These are phyloP conservation scores for Russula sp. DNA, from an alignment of 768 basidiomycete species.

Conservation along the genomic window DNA sequence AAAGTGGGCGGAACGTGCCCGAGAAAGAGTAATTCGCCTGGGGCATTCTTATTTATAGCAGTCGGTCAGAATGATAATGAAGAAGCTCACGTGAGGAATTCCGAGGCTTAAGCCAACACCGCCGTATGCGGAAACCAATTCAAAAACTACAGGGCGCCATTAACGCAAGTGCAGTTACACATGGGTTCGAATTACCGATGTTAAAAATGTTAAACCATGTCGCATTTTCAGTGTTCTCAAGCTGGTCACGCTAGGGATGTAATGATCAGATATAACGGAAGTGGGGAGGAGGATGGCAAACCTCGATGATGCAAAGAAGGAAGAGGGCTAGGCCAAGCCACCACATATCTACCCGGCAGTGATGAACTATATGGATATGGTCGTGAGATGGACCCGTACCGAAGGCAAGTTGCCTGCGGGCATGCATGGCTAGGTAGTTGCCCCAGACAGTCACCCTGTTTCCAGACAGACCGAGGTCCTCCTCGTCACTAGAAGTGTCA, in stretches of 20 bases:
- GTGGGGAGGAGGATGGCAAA: conserved; percentile 30
- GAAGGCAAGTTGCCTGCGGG: conserved; percentile 84
- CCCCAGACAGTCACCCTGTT: conserved; percentile 63
- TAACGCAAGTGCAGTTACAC: not conserved
- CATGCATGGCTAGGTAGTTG: conserved; percentile 74
- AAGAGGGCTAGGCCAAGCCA: conserved; percentile 85
- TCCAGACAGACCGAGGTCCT: conserved; percentile 38
- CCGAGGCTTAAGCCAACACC: conserved; percentile 88
- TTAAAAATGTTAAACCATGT: conserved; percentile 83
- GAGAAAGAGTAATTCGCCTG: conserved; percentile 79
- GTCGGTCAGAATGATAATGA: not conserved
- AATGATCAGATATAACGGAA: not conserved
- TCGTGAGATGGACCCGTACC: conserved; percentile 40
- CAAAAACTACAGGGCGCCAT: conserved; percentile 52
- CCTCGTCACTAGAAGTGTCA: conserved; percentile 31
- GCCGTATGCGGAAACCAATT: conserved; percentile 83
- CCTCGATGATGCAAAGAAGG: conserved; percentile 91
- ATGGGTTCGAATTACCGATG: conserved; percentile 46
- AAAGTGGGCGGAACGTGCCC: conserved; percentile 70
- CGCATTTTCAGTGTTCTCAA: conserved; percentile 47
- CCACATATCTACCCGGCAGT: conserved; percentile 76
- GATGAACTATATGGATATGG: not conserved
- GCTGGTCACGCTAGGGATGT: conserved; percentile 44
- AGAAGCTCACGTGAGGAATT: conserved; percentile 57
- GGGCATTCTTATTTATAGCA: conserved; percentile 10